phyloP scores from a whole-genome alignment of 2,329 filamentous ascomycete genomes.

The Exophiala spinifera region DNA sequence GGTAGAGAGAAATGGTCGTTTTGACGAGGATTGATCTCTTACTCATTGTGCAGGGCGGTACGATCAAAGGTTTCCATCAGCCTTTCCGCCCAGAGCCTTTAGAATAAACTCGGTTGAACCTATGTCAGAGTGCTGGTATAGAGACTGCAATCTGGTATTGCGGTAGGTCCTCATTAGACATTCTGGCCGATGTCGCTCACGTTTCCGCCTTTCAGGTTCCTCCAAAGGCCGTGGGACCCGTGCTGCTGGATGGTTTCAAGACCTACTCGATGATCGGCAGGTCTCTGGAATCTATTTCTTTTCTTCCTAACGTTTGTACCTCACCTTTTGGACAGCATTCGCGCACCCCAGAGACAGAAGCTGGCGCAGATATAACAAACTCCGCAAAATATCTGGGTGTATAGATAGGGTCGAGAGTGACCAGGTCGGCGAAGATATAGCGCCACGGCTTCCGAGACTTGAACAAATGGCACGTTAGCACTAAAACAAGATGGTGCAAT shows the following conservation, averaged over 20 bases:
- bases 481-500: background rate
- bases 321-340: slow-evolving; percentile 6
- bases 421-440: slow-evolving; percentile 46
- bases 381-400: slow-evolving; percentile 52
- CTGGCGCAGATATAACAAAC: slow-evolving; percentile 28
- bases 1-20: slow-evolving; percentile 31
- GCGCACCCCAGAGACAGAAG: slow-evolving; percentile 9
- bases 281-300: slow-evolving; percentile 10
- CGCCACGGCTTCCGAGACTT: slow-evolving; percentile 52
- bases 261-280: slow-evolving; percentile 46
- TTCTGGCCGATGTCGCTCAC: background rate
- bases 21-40: background rate
- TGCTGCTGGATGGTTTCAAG: slow-evolving; percentile 55
- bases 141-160: slow-evolving; percentile 42
- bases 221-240: slow-evolving; percentile 54
- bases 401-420: slow-evolving; percentile 46
- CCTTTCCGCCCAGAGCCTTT: slow-evolving; percentile 42
- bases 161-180: slow-evolving; percentile 32
- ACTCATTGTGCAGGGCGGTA: slow-evolving; percentile 52
- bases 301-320: background rate
- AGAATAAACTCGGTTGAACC: slow-evolving; percentile 36
- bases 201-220: slow-evolving; percentile 43
- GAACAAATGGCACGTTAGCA: too few relatives aligned
- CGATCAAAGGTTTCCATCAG: slow-evolving; percentile 58
- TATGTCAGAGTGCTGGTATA: slow-evolving; percentile 34